Conservation (phyloP, 306 rosid genomes). For the Lathyrus aphaca region DNA sequence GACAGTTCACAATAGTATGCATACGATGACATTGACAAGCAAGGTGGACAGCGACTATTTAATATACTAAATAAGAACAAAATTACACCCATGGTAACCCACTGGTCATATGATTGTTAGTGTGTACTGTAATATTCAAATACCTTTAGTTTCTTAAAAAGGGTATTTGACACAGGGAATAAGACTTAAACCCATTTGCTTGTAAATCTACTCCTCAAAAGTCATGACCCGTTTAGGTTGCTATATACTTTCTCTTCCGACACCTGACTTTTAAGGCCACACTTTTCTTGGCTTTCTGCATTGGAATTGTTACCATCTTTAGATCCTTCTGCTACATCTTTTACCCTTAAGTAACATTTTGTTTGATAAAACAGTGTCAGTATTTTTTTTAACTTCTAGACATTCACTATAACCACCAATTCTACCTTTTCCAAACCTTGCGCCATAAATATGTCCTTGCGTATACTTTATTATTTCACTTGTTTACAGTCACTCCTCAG, state of each 20-base stretch:
- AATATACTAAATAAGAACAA: conserved; percentile 21
- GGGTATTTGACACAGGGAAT: conserved; percentile 21
- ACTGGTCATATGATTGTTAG: conserved; percentile 9
- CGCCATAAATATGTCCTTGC: not conserved
- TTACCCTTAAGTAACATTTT: conserved; percentile 16
- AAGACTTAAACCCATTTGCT: conserved; percentile 18
- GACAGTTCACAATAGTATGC: conserved; percentile 8
- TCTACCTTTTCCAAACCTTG: conserved; percentile 15
- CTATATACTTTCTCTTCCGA: conserved; percentile 27
- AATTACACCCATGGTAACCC: not conserved
- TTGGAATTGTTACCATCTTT: conserved; percentile 6
- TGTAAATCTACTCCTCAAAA: conserved; percentile 20
- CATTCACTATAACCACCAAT: conserved; percentile 8
- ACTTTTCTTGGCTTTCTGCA: conserved; percentile 21
- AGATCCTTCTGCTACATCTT: conserved; percentile 23
- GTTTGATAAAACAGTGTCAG: not conserved
- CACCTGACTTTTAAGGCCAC: conserved; percentile 24
- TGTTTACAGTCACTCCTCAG: conserved; percentile 14
- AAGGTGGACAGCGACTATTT: conserved; percentile 6
- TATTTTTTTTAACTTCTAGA: conserved; percentile 3
- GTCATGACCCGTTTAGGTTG: conserved; percentile 23
- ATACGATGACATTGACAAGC: conserved; percentile 7
- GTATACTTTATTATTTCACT: conserved; percentile 6
- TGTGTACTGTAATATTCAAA: conserved; percentile 16
- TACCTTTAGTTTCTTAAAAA: conserved; percentile 4